Base-by-base conservation (phyloP, 352 stramenopile species). In the Phytophthora hibernalis region DNA sequence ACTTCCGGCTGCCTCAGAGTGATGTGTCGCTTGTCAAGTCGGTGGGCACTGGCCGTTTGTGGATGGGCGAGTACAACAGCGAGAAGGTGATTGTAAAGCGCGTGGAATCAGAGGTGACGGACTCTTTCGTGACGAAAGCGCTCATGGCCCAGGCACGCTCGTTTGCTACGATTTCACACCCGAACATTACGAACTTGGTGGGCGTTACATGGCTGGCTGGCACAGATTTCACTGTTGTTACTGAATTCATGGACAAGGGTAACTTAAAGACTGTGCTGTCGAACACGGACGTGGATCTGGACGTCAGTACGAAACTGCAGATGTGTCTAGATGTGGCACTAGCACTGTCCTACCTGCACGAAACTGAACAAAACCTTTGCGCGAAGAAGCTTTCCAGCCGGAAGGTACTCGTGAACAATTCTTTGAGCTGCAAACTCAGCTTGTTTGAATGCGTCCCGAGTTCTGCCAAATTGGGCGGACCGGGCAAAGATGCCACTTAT, bases 171-270 rank as follows among this genome's bases (percentile, higher is more conserved):
- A 68, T 93, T 26, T 74, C 68, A 20, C 86, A 95, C 30, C 74
- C 78, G 10, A 92, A 90, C 45, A 79, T 95, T 48, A 83, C 90
- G 20, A 81, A 55, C 21, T 56, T 93, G 15, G 60, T 90, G 18
- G 86, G 86, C 10, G 81, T 93, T 8, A 87, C 82, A 12, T 92
- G 79, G 82, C 51, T 95, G 24, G 77, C 80, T 22, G 84, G 85
- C 13, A 91, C 83, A n/a, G 86, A 95, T 65, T 93, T 92, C 37
- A 76, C 80, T 6, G 72, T 91, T 16, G 76, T 95, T 26, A 79
- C 81, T 3, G 84, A 95, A 67, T 95, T 87, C 56, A 81, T 91
- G 77, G 79, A 87, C 37, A 91, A 90, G 59, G 80, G 82, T 48
- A 91, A 84, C 42, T 47, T 94, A 20, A 79, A 77, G 52, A 72